Evolutionary conservation across 2,329 filamentous ascomycete species (phyloP).

Genomic region (Colletotrichum tofieldiae): DNA sequence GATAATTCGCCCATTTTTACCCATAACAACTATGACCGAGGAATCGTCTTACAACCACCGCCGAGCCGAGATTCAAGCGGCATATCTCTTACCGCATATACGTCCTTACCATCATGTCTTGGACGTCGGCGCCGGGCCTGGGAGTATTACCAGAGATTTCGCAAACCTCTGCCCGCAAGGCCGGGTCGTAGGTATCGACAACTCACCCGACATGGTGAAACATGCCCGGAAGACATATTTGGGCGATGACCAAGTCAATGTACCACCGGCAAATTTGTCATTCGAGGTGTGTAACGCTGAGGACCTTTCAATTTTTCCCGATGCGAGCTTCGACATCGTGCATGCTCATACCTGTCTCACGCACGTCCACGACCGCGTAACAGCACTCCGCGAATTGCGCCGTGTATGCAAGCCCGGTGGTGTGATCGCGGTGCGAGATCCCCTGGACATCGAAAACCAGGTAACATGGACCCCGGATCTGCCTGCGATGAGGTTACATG

Average conservation of each 20-base stretch:
- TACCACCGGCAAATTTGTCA: slow-evolving; percentile 44
- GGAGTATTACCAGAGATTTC: slow-evolving; percentile 63
- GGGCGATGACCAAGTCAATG: background rate
- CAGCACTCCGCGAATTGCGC: slow-evolving; percentile 58
- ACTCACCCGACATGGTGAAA: slow-evolving; percentile 16
- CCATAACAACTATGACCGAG: background rate
- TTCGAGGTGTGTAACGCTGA: slow-evolving; percentile 55
- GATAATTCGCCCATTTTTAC: background rate
- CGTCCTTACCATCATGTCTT: slow-evolving; percentile 57
- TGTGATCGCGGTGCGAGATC: slow-evolving; percentile 37
- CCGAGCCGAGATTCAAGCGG: slow-evolving; percentile 13
- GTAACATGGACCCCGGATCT: background rate
- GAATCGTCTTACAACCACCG: slow-evolving; percentile 4
- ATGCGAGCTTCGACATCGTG: slow-evolving; percentile 60
- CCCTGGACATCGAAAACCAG: slow-evolving; percentile 4
- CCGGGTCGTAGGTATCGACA: slow-evolving; percentile 55
- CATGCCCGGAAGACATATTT: background rate
- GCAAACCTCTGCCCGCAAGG: slow-evolving; percentile 58
- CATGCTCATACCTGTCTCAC: slow-evolving; percentile 60
- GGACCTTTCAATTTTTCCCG: slow-evolving; percentile 54
- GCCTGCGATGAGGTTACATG: background rate
- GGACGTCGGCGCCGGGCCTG: slow-evolving; percentile 65
- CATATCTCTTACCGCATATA: slow-evolving; percentile 60
- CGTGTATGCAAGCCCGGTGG: slow-evolving; percentile 60
- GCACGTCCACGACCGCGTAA: slow-evolving; percentile 55